These are phyloP conservation scores for Cystobasidium ongulense DNA, from an alignment of 768 basidiomycete genomes.

Conservation along the genomic window DNA sequence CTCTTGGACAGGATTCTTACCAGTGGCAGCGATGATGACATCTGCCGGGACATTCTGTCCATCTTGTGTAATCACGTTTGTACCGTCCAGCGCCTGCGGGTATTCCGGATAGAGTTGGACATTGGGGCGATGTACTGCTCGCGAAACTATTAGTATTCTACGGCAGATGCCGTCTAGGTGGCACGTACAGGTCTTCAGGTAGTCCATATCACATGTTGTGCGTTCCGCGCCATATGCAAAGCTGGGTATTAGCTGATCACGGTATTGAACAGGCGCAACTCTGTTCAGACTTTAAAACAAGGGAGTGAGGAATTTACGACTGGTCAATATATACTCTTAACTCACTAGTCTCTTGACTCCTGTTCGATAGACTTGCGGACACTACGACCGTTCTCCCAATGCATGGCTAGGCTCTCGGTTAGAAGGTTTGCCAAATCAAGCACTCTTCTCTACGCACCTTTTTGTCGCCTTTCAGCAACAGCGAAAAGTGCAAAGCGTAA, in stretches of 20 bases:
- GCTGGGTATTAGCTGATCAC: background rate
- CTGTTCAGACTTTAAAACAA: background rate
- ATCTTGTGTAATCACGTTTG: background rate
- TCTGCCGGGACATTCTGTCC: background rate
- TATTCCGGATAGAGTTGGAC: background rate
- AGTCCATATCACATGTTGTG: background rate
- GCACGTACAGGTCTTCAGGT: background rate
- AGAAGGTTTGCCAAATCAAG: background rate
- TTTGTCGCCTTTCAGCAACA: background rate
- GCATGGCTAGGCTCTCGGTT: background rate
- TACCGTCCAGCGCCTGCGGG: background rate
- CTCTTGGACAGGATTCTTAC: background rate
- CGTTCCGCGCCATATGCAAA: constrained; percentile 6
- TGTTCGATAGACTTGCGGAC: background rate
- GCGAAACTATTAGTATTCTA: background rate
- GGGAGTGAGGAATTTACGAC: background rate
- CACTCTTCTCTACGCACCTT: background rate
- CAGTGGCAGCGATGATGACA: constrained; percentile 12
- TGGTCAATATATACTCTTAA: background rate
- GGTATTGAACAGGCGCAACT: constrained; percentile 4
- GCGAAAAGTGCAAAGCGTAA: constrained; percentile 6
- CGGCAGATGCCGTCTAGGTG: background rate
- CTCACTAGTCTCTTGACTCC: background rate
- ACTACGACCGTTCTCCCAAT: background rate
- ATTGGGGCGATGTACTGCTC: constrained; percentile 13